phyloP scores from a whole-genome alignment of 768 basidiomycete genomes.

The Tricholoma sp. region DNA sequence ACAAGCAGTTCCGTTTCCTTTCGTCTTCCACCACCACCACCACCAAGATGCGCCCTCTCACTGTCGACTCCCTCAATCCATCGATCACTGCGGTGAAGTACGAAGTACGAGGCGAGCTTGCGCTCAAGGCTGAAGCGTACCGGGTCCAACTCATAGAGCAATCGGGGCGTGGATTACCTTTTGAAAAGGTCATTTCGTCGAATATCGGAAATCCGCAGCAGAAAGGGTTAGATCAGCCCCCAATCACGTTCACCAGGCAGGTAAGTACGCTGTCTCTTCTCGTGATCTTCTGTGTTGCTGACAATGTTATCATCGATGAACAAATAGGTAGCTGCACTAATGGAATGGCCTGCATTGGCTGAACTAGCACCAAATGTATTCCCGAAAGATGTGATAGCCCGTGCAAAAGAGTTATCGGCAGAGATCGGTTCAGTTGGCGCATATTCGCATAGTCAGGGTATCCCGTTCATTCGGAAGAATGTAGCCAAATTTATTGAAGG shows the following conservation, averaged over 20 bases:
- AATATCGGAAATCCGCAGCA: conserved; percentile 99
- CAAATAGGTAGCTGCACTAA: conserved; percentile 77
- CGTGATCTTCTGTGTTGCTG: background rate
- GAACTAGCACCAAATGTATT: conserved; percentile 73
- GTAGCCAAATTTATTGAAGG: conserved; percentile 90
- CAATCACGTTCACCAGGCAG: conserved; percentile 91
- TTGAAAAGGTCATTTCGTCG: conserved; percentile 84
- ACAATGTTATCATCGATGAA: background rate
- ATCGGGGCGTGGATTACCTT: conserved; percentile 58
- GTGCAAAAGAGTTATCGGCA: conserved; percentile 72
- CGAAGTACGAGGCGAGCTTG: conserved; percentile 95
- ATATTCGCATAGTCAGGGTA: conserved; percentile 93
- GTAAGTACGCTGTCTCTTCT: conserved; percentile 32
- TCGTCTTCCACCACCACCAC: conserved; percentile 7
- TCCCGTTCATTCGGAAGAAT: conserved; percentile 79
- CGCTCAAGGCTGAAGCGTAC: conserved; percentile 87
- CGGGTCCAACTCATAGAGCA: conserved; percentile 59
- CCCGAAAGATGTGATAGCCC: conserved; percentile 78
- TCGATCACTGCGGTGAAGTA: conserved; percentile 86
- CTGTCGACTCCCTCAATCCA: conserved; percentile 74
- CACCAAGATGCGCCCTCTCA: conserved; percentile 51
- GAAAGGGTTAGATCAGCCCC: conserved; percentile 87
- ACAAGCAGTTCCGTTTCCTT: background rate
- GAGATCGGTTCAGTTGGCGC: conserved; percentile 94
- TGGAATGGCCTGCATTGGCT: conserved; percentile 86